Percentiles rank a stretch among this genome's conserved stretches.
phyloP scores from a whole-genome alignment of 1,284 basidiomycete species.

The Melanopsichium pennsylvanicum region DNA sequence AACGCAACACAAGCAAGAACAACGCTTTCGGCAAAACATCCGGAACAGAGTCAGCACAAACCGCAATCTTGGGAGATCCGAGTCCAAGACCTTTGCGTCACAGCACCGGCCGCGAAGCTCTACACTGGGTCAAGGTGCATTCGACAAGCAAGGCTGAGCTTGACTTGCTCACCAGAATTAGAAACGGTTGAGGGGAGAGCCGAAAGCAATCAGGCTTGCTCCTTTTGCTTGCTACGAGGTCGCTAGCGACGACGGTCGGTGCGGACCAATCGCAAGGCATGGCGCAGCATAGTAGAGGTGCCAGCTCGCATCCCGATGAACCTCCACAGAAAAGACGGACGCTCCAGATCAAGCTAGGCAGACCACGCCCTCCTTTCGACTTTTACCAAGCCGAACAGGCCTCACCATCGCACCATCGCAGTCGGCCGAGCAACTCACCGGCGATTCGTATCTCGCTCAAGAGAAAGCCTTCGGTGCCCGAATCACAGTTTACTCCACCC shows the following conservation, averaged over 20 bases:
- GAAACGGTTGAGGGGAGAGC: no score
- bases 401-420: slow-evolving; percentile 28
- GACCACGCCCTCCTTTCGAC: slow-evolving; percentile 19
- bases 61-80: slow-evolving; percentile 1
- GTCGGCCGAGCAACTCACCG: background rate
- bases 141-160: no score
- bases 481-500: slow-evolving; percentile 13
- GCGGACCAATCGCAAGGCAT: slow-evolving; percentile 6
- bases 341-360: slow-evolving; percentile 44
- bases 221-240: no score
- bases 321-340: slow-evolving; percentile 26
- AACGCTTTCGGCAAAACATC: no score
- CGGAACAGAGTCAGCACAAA: background rate
- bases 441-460: slow-evolving; percentile 44
- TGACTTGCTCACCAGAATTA: no score
- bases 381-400: slow-evolving; percentile 13
- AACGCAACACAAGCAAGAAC: background rate
- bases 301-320: slow-evolving; percentile 30
- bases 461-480: slow-evolving; percentile 20
- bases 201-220: no score
- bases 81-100: background rate
- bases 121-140: no score
- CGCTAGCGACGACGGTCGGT: background rate
- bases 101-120: no score
- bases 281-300: slow-evolving; percentile 31